Conservation (phyloP, 139 green algal species). For the Chlamydomonas eustigma region DNA sequence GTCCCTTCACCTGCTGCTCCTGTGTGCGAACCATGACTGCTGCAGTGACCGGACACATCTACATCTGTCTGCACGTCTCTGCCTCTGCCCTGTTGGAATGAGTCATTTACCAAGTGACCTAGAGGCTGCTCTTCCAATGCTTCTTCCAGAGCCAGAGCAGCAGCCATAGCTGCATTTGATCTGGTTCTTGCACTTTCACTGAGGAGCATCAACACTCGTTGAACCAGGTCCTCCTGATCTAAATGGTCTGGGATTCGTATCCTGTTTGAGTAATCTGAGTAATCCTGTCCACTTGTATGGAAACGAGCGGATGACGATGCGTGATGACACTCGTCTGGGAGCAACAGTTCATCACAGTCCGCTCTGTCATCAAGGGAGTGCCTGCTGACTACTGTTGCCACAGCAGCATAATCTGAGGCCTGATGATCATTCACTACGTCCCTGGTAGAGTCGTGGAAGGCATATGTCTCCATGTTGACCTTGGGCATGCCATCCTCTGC, state of each 20-base stretch:
- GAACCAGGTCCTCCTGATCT: slow-evolving; percentile 12
- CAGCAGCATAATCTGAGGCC: not conserved
- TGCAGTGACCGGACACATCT: not conserved
- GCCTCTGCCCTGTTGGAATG: too few relatives aligned
- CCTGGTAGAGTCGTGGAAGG: not conserved
- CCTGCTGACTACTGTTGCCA: too few relatives aligned
- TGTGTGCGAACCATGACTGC: not conserved
- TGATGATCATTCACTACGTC: not conserved
- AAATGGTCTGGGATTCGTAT: not conserved
- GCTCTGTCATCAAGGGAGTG: too few relatives aligned
- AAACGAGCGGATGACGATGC: not conserved
- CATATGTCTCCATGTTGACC: too few relatives aligned
- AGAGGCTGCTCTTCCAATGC: not conserved
- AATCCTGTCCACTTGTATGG: not conserved
- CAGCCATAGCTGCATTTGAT: not conserved
- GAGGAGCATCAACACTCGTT: slow-evolving; percentile 20
- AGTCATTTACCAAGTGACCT: too few relatives aligned
- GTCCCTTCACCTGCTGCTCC: too few relatives aligned
- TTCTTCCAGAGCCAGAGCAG: not conserved
- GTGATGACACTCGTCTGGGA: not conserved
- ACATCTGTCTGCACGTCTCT: too few relatives aligned
- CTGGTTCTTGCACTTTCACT: not conserved
- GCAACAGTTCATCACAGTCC: too few relatives aligned
- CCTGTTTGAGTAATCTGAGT: not conserved
- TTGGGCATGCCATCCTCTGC: not conserved